These are phyloP conservation scores for Leishmania lainsoni DNA, from an alignment of 208 protist species.

Conservation along the genomic window DNA sequence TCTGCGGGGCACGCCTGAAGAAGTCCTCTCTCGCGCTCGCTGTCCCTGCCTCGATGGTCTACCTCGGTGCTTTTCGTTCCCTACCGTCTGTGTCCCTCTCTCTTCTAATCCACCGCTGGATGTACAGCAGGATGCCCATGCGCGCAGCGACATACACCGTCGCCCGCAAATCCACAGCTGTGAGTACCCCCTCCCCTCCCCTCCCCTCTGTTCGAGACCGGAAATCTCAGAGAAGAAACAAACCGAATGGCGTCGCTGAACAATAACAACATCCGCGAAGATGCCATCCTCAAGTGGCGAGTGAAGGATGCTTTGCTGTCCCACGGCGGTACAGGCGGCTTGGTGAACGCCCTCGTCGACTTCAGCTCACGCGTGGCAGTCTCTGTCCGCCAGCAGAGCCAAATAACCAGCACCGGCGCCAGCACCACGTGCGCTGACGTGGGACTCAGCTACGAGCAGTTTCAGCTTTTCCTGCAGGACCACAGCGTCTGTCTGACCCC, in stretches of 20 bases:
- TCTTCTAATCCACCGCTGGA: background rate
- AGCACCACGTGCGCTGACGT: background rate
- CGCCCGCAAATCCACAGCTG: background rate
- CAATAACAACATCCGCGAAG: slow-evolving; percentile 80
- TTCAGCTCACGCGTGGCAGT: slow-evolving; percentile 52
- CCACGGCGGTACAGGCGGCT: slow-evolving; percentile 37
- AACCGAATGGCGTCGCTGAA: slow-evolving; percentile 47
- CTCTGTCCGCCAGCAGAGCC: slow-evolving; percentile 34
- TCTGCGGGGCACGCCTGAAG: background rate
- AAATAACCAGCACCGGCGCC: background rate
- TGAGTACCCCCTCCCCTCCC: background rate
- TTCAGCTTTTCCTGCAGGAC: slow-evolving; percentile 52
- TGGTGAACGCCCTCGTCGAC: slow-evolving; percentile 64
- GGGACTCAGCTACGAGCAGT: slow-evolving; percentile 60
- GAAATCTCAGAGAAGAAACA: background rate
- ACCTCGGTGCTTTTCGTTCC: background rate
- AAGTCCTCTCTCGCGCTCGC: background rate
- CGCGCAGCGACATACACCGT: background rate
- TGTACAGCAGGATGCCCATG: too few relatives aligned
- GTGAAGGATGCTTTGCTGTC: slow-evolving; percentile 67
- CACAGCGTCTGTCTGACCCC: slow-evolving; percentile 44
- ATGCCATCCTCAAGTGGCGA: slow-evolving; percentile 63
- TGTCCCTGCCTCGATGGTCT: background rate
- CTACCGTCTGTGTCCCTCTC: background rate
- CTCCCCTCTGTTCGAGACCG: too few relatives aligned